These are phyloP conservation scores for Phytophthora chlamydospora DNA, from an alignment of 352 stramenopile species.

Conservation along the genomic window DNA sequence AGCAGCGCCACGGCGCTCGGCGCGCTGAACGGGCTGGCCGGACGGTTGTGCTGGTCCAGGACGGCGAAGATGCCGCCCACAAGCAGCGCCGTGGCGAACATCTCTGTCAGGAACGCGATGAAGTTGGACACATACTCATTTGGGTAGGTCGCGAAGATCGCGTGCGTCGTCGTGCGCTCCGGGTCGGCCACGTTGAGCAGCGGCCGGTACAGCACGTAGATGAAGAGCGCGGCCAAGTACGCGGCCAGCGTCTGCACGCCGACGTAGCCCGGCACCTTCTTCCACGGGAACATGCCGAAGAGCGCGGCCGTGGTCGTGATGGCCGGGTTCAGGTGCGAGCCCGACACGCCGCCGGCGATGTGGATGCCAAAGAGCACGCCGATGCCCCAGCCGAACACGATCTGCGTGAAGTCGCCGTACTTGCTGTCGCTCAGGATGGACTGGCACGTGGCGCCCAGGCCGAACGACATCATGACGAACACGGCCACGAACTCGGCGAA, in stretches of 20 bases:
- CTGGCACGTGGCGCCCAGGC: conserved; percentile 39
- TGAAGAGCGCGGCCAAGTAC: conserved; percentile 46
- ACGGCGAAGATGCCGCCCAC: conserved; percentile 55
- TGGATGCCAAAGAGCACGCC: conserved; percentile 58
- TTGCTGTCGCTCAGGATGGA: conserved; percentile 35
- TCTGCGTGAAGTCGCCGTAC: conserved; percentile 45
- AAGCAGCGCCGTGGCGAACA: conserved; percentile 54
- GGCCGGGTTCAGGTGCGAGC: conserved; percentile 53
- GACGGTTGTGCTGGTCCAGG: conserved; percentile 55
- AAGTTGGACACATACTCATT: conserved; percentile 45
- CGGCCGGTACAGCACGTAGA: conserved; percentile 61
- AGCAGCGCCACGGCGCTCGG: conserved; percentile 49
- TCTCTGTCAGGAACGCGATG: conserved; percentile 54
- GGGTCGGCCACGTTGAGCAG: conserved; percentile 58
- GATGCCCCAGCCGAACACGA: conserved; percentile 51
- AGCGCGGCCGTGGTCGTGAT: conserved; percentile 39
- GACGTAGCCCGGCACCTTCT: conserved; percentile 56
- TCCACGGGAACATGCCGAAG: conserved; percentile 50
- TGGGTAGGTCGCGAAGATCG: conserved; percentile 62
- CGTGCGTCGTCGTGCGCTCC: conserved; percentile 36
- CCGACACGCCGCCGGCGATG: conserved; percentile 44
- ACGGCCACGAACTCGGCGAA: conserved; percentile 45
- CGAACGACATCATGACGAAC: conserved; percentile 53
- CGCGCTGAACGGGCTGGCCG: conserved; percentile 38
- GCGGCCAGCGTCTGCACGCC: conserved; percentile 49